Percentiles rank a stretch among this genome's conserved stretches.
Evolutionary conservation across 2,329 filamentous ascomycete genomes (phyloP).

Genomic region (Ramularia endophylla): DNA sequence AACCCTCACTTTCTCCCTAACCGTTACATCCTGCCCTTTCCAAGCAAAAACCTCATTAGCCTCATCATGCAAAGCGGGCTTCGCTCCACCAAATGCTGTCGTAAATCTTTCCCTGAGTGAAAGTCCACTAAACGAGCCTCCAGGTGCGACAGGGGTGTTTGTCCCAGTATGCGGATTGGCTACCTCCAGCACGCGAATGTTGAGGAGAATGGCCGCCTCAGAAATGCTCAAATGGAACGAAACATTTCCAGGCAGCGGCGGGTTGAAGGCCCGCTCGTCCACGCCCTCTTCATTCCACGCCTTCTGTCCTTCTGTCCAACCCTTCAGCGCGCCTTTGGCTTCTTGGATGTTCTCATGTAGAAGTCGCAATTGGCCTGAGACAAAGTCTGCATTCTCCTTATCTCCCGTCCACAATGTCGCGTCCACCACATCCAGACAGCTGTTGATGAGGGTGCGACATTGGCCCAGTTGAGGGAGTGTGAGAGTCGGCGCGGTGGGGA

Average conservation of each 20-base stretch:
- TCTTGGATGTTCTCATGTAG: constrained; percentile 57
- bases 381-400: constrained; percentile 51
- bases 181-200: constrained; percentile 65
- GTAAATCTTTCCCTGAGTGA: constrained; percentile 52
- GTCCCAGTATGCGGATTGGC: constrained; percentile 28
- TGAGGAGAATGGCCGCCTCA: constrained; percentile 51
- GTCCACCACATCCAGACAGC: constrained; percentile 75
- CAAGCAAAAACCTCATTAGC: constrained; percentile 70
- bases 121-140: constrained; percentile 46
- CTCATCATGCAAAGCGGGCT: constrained; percentile 51
- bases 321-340: constrained; percentile 54
- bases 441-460: constrained; percentile 71
- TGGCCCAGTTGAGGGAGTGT: constrained; percentile 64
- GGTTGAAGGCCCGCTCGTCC: constrained; percentile 54
- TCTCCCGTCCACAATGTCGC: constrained; percentile 69
- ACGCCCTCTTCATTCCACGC: constrained; percentile 52
- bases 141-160: constrained; percentile 25
- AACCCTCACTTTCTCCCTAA: constrained; percentile 82
- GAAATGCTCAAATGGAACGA: constrained; percentile 60
- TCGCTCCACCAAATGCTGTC: constrained; percentile 38
- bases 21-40: constrained; percentile 66
- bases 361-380: constrained; percentile 53
- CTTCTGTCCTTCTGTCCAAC: constrained; percentile 44
- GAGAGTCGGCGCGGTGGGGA: constrained; percentile 51
- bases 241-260: constrained; percentile 59